Percentiles rank a stretch among this genome's conserved stretches.
phyloP scores from a whole-genome alignment of 305 asterid species.

The Fraxinus nigra region DNA sequence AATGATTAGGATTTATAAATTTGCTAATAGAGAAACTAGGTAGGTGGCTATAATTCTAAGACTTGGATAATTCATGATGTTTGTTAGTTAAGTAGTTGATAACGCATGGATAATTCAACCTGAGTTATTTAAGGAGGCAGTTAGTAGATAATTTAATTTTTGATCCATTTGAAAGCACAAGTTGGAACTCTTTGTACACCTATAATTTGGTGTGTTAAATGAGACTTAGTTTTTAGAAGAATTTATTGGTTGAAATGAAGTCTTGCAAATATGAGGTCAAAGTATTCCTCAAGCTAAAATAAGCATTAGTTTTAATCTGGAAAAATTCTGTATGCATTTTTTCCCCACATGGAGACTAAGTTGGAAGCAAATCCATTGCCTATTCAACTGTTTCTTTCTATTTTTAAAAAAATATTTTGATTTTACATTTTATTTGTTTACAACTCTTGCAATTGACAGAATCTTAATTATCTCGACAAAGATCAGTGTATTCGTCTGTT shows the following conservation, averaged over 20 bases:
- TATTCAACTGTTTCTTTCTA: not conserved
- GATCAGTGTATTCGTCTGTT: slow-evolving; percentile 80
- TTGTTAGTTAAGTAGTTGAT: not conserved
- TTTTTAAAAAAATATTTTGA: not conserved
- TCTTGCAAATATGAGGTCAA: not conserved
- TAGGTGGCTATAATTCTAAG: not conserved
- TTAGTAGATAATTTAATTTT: not conserved
- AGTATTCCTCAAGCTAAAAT: not conserved
- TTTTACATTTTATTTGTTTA: not conserved
- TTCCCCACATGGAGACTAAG: not conserved
- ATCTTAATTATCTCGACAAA: slow-evolving; percentile 64
- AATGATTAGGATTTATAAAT: not conserved
- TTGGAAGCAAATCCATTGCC: not conserved
- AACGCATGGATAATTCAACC: not conserved
- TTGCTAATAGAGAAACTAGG: not conserved
- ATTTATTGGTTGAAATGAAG: not conserved
- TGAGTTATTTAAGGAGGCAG: not conserved
- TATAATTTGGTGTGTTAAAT: not conserved
- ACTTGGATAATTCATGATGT: not conserved
- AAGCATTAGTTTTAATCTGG: not conserved
- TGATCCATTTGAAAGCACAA: not conserved
- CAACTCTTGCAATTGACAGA: slow-evolving; percentile 42
- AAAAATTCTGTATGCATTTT: not conserved
- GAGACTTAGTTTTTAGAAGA: not conserved
- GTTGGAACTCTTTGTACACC: not conserved